Percentiles rank a stretch among this genome's conserved stretches.
Evolutionary conservation across 2,329 filamentous ascomycete genomes (phyloP).

Genomic region (Neofusicoccum kwambonambiense): DNA sequence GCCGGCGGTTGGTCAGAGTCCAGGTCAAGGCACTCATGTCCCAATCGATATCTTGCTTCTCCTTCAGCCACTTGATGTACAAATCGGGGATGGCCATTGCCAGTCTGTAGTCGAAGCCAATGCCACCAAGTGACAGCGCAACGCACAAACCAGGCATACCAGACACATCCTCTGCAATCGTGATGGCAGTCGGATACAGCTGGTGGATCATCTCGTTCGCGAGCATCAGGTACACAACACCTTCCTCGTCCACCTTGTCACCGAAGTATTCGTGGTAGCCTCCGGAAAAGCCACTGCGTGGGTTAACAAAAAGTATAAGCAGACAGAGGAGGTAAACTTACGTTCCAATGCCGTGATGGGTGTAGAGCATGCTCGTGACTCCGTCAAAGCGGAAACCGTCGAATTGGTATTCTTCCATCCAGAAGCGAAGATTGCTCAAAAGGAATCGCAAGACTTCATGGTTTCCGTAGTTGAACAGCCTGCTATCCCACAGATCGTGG

Average conservation of each 20-base stretch:
- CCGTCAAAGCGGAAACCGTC: conserved; percentile 98
- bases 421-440: conserved; percentile 91
- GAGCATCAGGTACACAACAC: conserved; percentile 90
- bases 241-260: conserved; percentile 83
- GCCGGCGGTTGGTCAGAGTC: conserved; percentile 86
- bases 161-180: conserved; percentile 94
- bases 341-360: conserved; percentile 95
- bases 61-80: conserved; percentile 98
- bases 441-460: conserved; percentile 96
- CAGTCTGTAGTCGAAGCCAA: conserved; percentile 95
- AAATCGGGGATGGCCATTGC: conserved; percentile 98
- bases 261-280: conserved; percentile 99
- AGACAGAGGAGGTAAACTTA: conserved; percentile 50
- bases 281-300: conserved; percentile 81
- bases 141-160: conserved; percentile 98
- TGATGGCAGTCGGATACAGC: conserved; percentile 85
- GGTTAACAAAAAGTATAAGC: conserved; percentile 24
- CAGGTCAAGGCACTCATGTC: conserved; percentile 81
- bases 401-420: conserved; percentile 98
- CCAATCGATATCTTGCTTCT: conserved; percentile 88
- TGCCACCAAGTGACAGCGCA: conserved; percentile 77
- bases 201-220: conserved; percentile 93
- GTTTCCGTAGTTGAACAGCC: conserved; percentile 93
- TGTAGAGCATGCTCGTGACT: conserved; percentile 97
- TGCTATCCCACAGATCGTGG: conserved; percentile 94